Percentiles rank a stretch among this genome's conserved stretches.
Conservation (phyloP, 2,329 filamentous ascomycete genomes). For the Fusarium udum region DNA sequence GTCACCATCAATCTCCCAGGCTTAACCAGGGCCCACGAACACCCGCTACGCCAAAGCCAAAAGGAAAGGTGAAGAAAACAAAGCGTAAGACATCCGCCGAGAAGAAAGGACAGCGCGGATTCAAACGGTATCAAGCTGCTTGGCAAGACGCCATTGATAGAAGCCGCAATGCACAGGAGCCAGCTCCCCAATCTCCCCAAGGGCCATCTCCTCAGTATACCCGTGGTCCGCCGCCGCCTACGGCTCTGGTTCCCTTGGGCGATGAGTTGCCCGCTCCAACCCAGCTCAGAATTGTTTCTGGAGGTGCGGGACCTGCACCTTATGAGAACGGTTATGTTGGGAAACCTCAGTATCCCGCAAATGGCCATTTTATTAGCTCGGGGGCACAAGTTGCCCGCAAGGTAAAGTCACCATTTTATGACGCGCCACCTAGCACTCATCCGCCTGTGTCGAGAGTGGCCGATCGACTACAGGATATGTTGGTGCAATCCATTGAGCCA, state of each 20-base stretch:
- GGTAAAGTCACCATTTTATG: constrained; percentile 41
- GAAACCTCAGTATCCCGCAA: constrained; percentile 31
- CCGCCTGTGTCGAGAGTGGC: constrained; percentile 26
- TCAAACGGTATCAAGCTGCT: constrained; percentile 58
- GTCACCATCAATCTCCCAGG: constrained; percentile 32
- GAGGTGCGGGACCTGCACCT: constrained; percentile 36
- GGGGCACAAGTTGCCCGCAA: constrained; percentile 38
- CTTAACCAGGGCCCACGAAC: constrained; percentile 16
- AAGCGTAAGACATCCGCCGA: constrained; percentile 43
- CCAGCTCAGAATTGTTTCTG: constrained; percentile 30
- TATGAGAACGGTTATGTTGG: constrained; percentile 44
- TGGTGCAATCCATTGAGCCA: constrained; percentile 59
- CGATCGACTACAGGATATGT: constrained; percentile 51
- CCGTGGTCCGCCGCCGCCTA: constrained; percentile 16
- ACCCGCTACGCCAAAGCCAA: constrained; percentile 31
- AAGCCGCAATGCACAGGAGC: constrained; percentile 19
- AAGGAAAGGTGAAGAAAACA: constrained; percentile 40
- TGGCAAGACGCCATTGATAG: constrained; percentile 53
- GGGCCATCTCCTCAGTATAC: constrained; percentile 12
- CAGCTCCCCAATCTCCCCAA: constrained; percentile 21
- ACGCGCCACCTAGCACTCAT: constrained; percentile 32
- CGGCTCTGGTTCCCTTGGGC: constrained; percentile 9
- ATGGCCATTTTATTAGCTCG: constrained; percentile 26
- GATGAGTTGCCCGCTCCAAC: constrained; percentile 31
- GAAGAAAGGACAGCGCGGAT: constrained; percentile 55